These are phyloP conservation scores for Trypanosoma vivax DNA, from an alignment of 208 protist species.

Conservation along the genomic window DNA sequence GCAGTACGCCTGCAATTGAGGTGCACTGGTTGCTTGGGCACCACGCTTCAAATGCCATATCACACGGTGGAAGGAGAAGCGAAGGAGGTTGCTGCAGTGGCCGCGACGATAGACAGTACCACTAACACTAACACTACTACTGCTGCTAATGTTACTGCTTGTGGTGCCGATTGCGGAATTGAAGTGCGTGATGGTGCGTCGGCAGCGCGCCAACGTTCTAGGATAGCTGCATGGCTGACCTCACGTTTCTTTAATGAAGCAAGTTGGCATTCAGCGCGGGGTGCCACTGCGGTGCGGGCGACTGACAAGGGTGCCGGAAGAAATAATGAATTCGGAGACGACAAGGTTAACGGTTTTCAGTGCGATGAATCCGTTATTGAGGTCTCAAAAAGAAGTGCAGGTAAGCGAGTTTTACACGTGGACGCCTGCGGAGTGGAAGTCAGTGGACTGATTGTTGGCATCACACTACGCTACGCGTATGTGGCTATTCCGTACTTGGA, in stretches of 20 bases:
- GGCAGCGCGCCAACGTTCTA: constrained; percentile 30
- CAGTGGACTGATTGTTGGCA: constrained; percentile 37
- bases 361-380: constrained; percentile 5
- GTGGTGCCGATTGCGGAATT: constrained; percentile 16
- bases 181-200: background rate
- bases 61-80: constrained; percentile 4
- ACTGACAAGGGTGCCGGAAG: constrained; percentile 1
- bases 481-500: constrained; percentile 40
- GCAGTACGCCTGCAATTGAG: constrained; percentile 1
- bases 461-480: constrained; percentile 65
- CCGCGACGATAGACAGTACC: constrained; percentile 1
- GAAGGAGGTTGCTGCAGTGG: background rate
- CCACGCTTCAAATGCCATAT: constrained; percentile 5
- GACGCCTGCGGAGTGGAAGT: constrained; percentile 76
- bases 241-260: constrained; percentile 72
- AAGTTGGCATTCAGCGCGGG: constrained; percentile 29
- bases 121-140: constrained; percentile 3
- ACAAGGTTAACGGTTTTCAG: background rate
- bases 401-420: constrained; percentile 37
- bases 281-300: background rate
- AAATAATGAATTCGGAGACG: background rate
- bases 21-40: constrained; percentile 3
- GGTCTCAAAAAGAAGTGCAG: background rate
- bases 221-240: constrained; percentile 47
- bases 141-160: constrained; percentile 28